phyloP scores from a whole-genome alignment of 176 grass and related monocot species.

The Chloris gayana region DNA sequence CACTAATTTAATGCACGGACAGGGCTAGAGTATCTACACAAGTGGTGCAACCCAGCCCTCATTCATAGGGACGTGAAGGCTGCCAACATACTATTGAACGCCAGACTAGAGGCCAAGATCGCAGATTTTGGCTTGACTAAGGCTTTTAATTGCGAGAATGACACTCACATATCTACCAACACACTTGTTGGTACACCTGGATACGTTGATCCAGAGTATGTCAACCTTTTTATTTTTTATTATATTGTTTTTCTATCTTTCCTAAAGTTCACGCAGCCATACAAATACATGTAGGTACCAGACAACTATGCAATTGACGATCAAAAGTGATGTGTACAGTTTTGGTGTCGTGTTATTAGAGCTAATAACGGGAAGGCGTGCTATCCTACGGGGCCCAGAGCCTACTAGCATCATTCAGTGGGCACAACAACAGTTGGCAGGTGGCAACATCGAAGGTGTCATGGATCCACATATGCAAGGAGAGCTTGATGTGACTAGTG shows the following conservation, averaged over 20 bases:
- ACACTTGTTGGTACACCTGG: constrained; percentile 33
- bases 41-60: constrained; percentile 42
- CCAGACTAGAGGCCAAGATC: constrained; percentile 54
- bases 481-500: constrained; percentile 36
- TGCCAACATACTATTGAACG: constrained; percentile 51
- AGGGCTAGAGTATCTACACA: constrained; percentile 62
- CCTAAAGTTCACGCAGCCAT: too few relatives aligned
- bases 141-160: neutral
- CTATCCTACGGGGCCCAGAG: neutral
- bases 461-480: constrained; percentile 28
- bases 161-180: constrained; percentile 20
- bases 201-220: constrained; percentile 62
- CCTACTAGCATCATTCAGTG: constrained; percentile 25
- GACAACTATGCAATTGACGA: neutral
- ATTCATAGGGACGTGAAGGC: constrained; percentile 66
- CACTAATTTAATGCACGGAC: neutral
- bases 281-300: neutral
- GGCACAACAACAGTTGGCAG: constrained; percentile 28
- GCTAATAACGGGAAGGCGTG: constrained; percentile 23
- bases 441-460: constrained; percentile 49
- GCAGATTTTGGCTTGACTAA: constrained; percentile 56
- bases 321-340: constrained; percentile 50
- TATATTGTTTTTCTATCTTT: too few relatives aligned
- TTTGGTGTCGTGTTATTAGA: constrained; percentile 47
- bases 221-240: too few relatives aligned